Evolutionary conservation across 306 rosid species (phyloP), one percentile per base, ranked within the genome.

Genomic region (Inga oerstediana): DNA sequence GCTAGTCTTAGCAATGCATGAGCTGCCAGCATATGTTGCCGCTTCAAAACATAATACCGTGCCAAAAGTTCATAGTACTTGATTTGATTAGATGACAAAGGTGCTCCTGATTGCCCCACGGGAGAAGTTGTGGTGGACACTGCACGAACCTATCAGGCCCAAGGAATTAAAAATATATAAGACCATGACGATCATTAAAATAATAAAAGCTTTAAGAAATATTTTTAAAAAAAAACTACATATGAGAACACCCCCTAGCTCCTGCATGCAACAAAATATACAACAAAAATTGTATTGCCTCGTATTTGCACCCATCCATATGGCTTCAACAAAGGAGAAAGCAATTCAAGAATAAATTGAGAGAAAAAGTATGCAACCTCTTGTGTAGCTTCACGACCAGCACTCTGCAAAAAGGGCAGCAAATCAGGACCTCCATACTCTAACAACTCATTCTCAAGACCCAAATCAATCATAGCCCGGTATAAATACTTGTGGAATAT

Each of bases 391-490:
- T 84, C 91, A 77, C 89, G 89, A 46, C 97, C 98, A 76, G 97
- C 97, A 87, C 84, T 91, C 87, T 96, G 95, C 79, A 96, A 87
- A 83, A 96, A 96, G 30, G 97, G 89, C 73, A 94, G 91, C 90
- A 96, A 88, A 89, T 96, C 98, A 72, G 98, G 96, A 78, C 99
- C 99, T 74, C 99, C 99, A 72, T 89, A 92, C 85, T 96, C 99
- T 78, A 96, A 82, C 87, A 96, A 89, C 84, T 91, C 98, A 86
- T 90, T 87, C 84, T 96, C 99, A 81, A 96, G 97, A 75, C 98
- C 99, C 80, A 94, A 87, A 78, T 94, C 97, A 82, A 96, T 94
- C 99, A 96, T 94, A 70, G 98, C 93, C 79, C 88, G 90, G 85
- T 96, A 96, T 76, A 96, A 89, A 88, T 92, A 90, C 88, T 92